Base-by-base conservation (phyloP, 2,329 filamentous ascomycete species). In the Amauroascus niger region DNA sequence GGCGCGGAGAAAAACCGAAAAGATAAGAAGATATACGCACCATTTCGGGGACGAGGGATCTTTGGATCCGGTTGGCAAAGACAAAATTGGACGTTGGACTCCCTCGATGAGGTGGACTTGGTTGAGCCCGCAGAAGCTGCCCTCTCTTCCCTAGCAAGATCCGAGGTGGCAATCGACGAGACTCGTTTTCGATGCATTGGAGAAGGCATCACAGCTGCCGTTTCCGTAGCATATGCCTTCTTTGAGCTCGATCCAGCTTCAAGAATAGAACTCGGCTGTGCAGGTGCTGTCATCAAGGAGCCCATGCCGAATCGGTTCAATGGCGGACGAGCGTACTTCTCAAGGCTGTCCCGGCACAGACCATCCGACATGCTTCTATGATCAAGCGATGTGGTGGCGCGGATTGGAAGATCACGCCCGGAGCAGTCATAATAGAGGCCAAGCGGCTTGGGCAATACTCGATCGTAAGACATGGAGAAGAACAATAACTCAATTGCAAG, bases 21-120 rank as follows among this genome's bases (percentile, higher is more conserved):
- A 41, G 8, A 11, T n/a, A 37, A 49, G 8, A 16, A 18, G 14
- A 32, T 52, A 39, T 45, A 75, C 81, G 70, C 70, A 85, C 83
- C 81, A 74, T 87, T 87, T 69, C 83, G 78, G 60, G 83, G 83
- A 62, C 83, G 74, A 55, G 83, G 83, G 57, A 86, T 84, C 67
- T 86, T 86, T 22, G 82, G 82, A 63, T 85, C 82, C 37, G 82
- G 81, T 62, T 83, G 82, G 67, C 83, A 86, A 61, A 86, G 76
- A 69, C 83, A 86, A 58, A 85, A 79, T 59, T 81, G 76, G 26
- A 70, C 66, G 47, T 66, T 67, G 24, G 69, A 70, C 32, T 76
- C 74, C 55, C 65, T 70, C 14, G 69, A 67, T 18, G 61, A 58
- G 16, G 58, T 57, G 1, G 65, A 62, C 40, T 69, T 69, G 32